A percentile compares a stretch with the other conserved stretches of the same genome.
Conservation (phyloP, 495 filamentous ascomycete genomes). For the Trichoderma reesei region DNA sequence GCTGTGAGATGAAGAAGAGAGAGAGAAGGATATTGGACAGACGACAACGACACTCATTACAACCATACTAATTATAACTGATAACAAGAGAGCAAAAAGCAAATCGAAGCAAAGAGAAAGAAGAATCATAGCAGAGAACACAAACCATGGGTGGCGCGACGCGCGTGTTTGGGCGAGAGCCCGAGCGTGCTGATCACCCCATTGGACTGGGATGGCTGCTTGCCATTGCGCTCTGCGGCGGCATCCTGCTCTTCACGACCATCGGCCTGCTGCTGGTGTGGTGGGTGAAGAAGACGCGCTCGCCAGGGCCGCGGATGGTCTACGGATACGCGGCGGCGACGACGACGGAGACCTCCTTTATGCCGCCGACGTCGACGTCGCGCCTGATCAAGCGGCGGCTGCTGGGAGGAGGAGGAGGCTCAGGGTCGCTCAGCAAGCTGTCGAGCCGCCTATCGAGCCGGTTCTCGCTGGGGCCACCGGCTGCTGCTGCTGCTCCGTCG, state of each 20-base stretch:
- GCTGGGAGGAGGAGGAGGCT: too few relatives aligned
- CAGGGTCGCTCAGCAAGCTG: background rate
- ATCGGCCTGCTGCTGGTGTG: slow-evolving; percentile 6
- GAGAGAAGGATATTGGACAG: too few relatives aligned
- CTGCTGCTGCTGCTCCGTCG: background rate
- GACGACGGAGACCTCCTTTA: too few relatives aligned
- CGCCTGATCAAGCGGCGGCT: background rate
- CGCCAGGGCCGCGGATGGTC: background rate
- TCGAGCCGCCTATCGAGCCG: background rate
- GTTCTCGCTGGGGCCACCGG: too few relatives aligned
- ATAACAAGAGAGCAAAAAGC: background rate
- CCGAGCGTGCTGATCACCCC: background rate
- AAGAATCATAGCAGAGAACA: too few relatives aligned
- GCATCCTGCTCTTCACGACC: slow-evolving; percentile 8
- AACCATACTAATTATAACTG: background rate
- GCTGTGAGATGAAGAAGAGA: background rate
- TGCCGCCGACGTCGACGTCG: background rate
- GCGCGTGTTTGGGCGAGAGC: background rate
- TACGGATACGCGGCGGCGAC: background rate
- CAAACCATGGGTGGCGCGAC: background rate
- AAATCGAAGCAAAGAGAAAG: too few relatives aligned
- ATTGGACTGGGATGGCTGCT: slow-evolving; percentile 9
- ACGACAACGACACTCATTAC: too few relatives aligned
- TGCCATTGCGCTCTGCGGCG: slow-evolving; percentile 9
- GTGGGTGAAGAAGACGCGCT: background rate